Conservation (phyloP, 352 stramenopile species). For the Proteromonas lacertae region DNA sequence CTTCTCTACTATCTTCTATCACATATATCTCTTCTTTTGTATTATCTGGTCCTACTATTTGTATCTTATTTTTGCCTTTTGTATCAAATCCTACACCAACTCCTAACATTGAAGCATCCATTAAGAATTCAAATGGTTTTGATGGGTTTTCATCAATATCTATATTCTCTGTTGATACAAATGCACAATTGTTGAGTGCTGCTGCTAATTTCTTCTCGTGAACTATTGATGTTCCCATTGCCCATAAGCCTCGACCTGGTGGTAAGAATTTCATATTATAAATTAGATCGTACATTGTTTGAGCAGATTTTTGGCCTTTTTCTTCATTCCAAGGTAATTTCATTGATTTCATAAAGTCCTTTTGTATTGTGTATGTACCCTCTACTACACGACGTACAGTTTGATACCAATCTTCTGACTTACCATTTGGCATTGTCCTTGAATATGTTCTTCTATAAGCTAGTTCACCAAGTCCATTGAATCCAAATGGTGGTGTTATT, state of each 20-base stretch:
- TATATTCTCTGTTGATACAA: constrained; percentile 37
- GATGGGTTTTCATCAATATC: constrained; percentile 17
- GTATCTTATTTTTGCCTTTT: no score
- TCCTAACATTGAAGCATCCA: constrained; percentile 64
- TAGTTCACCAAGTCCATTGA: constrained; percentile 59
- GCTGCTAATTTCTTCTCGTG: no score
- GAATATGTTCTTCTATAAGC: constrained; percentile 62
- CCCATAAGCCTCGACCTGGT: constrained; percentile 51
- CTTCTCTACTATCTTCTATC: constrained; percentile 19
- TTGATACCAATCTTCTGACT: constrained; percentile 43
- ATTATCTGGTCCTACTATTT: no score
- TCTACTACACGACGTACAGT: constrained; percentile 62
- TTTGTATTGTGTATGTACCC: constrained; percentile 61
- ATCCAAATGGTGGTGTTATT: constrained; percentile 34
- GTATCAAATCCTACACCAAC: no score
- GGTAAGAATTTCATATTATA: constrained; percentile 71
- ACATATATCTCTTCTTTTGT: constrained; percentile 7
- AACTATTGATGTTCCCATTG: no score
- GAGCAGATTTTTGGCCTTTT: constrained; percentile 16
- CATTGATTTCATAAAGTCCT: constrained; percentile 22
- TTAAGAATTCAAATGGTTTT: constrained; percentile 60
- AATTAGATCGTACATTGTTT: constrained; percentile 57
- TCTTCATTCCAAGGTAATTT: constrained; percentile 22
- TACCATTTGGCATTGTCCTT: constrained; percentile 27
- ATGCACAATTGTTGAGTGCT: no score